Percentiles rank a stretch among this genome's conserved stretches.
Evolutionary conservation across 768 basidiomycete genomes (phyloP).

Genomic region (Lenzites betulinus): DNA sequence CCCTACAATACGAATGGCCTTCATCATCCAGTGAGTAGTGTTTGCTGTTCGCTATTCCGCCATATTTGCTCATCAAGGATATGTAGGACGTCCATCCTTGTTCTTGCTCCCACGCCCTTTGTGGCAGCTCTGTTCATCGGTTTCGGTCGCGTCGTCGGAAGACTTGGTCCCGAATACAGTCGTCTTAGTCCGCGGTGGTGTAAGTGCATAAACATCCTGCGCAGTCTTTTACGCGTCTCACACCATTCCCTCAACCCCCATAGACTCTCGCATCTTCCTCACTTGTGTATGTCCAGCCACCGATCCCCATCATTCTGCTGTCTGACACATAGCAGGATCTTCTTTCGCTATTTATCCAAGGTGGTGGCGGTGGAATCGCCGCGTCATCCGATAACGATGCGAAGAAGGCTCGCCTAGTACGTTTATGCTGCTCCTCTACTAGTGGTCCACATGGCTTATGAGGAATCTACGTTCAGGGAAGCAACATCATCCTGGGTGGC

Average conservation of each 20-base stretch:
- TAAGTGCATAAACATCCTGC: slow-evolving; percentile 13
- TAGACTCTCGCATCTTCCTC: slow-evolving; percentile 34
- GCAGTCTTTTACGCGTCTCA: background rate
- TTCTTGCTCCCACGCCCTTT: slow-evolving; percentile 49
- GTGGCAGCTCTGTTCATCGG: slow-evolving; percentile 59
- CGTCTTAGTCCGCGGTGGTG: slow-evolving; percentile 41
- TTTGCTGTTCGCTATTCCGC: no score
- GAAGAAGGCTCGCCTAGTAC: slow-evolving; percentile 17
- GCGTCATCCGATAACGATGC: slow-evolving; percentile 21
- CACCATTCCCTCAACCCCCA: background rate
- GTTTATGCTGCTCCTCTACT: background rate
- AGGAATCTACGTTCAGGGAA: slow-evolving; percentile 19
- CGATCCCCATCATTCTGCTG: background rate
- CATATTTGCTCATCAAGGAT: slow-evolving; percentile 26
- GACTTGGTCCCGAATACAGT: slow-evolving; percentile 51
- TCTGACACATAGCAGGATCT: slow-evolving; percentile 34
- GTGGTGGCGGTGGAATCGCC: slow-evolving; percentile 39
- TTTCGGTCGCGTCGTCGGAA: slow-evolving; percentile 46
- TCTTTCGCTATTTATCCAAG: slow-evolving; percentile 42
- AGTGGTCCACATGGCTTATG: background rate
- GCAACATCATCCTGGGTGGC: slow-evolving; percentile 34
- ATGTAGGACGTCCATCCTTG: slow-evolving; percentile 11
- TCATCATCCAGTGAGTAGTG: slow-evolving; percentile 23
- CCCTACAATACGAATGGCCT: slow-evolving; percentile 6
- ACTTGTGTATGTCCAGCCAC: slow-evolving; percentile 28